These are phyloP conservation scores for Avicennia marina DNA, from an alignment of 257 asterid species.

Conservation along the genomic window DNA sequence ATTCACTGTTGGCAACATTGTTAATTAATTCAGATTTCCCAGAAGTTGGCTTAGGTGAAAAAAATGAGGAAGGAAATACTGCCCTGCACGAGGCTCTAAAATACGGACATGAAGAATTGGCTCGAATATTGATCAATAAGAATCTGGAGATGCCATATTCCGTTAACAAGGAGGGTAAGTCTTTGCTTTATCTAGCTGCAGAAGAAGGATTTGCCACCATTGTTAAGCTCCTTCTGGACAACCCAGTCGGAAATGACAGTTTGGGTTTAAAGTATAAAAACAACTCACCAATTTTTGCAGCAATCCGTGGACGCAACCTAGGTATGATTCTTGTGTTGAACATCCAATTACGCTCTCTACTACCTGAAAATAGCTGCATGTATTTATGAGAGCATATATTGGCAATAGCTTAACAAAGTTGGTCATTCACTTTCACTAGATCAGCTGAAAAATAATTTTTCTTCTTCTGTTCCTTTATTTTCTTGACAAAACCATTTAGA, in stretches of 20 bases:
- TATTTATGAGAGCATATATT: not conserved
- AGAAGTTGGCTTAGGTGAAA: constrained; percentile 30
- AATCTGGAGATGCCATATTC: constrained; percentile 34
- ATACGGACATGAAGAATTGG: constrained; percentile 36
- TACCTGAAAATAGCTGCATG: not conserved
- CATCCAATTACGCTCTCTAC: too few relatives aligned
- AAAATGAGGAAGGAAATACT: constrained; percentile 38
- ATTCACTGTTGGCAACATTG: constrained; percentile 25
- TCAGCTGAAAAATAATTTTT: too few relatives aligned
- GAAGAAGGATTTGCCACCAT: constrained; percentile 48
- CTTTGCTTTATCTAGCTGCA: constrained; percentile 50
- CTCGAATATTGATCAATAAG: constrained; percentile 35
- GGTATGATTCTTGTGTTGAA: too few relatives aligned
- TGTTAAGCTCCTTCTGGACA: constrained; percentile 38
- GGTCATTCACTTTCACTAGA: not conserved
- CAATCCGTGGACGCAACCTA: constrained; percentile 25
- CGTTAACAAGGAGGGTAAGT: constrained; percentile 37
- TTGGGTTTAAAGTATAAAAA: constrained; percentile 21
- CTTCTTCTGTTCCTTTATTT: too few relatives aligned
- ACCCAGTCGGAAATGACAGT: constrained; percentile 33
- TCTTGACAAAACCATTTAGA: too few relatives aligned
- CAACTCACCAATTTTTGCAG: constrained; percentile 41
- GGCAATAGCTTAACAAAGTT: not conserved
- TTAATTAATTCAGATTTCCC: constrained; percentile 33
- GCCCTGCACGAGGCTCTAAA: constrained; percentile 43